Percentiles rank a stretch among this genome's conserved stretches.
Evolutionary conservation across 768 basidiomycete species (phyloP).

Genomic region (Boletus sensibilis): DNA sequence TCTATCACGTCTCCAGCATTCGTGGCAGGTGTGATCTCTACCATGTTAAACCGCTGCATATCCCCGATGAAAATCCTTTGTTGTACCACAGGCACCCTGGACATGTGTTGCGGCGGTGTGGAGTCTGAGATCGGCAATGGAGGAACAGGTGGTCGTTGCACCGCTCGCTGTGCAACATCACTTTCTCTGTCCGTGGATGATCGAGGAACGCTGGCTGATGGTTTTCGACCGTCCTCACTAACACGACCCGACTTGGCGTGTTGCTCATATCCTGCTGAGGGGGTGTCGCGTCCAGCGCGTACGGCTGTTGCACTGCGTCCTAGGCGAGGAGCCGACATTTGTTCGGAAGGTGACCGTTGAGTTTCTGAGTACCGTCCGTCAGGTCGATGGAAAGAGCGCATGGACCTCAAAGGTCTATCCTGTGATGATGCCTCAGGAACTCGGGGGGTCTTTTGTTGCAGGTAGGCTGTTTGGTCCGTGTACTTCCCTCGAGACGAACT

Average conservation of each 20-base stretch:
- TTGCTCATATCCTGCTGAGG: slow-evolving; percentile 18
- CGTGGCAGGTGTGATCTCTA: slow-evolving; percentile 67
- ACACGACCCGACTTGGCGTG: slow-evolving; percentile 17
- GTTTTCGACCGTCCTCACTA: slow-evolving; percentile 30
- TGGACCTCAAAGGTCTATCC: slow-evolving; percentile 40
- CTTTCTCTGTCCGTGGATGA: slow-evolving; percentile 23
- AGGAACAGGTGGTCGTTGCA: slow-evolving; percentile 38
- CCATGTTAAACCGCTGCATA: slow-evolving; percentile 70
- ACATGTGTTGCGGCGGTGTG: slow-evolving; percentile 31
- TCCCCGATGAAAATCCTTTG: slow-evolving; percentile 78
- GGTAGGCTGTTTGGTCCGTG: slow-evolving; percentile 10
- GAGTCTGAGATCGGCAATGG: slow-evolving; percentile 37
- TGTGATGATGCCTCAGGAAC: slow-evolving; percentile 21
- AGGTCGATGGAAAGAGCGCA: slow-evolving; percentile 63
- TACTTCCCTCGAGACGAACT: slow-evolving; percentile 22
- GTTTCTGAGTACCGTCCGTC: slow-evolving; percentile 36
- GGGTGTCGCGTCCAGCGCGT: slow-evolving; percentile 20
- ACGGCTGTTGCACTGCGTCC: slow-evolving; percentile 39
- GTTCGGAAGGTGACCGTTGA: slow-evolving; percentile 35
- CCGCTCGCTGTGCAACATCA: slow-evolving; percentile 24
- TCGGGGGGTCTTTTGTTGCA: slow-evolving; percentile 23
- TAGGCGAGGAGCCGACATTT: slow-evolving; percentile 28
- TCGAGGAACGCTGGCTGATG: slow-evolving; percentile 19
- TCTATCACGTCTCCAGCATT: slow-evolving; percentile 72
- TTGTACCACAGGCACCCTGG: slow-evolving; percentile 43